Percentiles rank a stretch among this genome's conserved stretches.
Conservation (phyloP, 202 grass and related monocot species). For the Cymbopogon flexuosus region DNA sequence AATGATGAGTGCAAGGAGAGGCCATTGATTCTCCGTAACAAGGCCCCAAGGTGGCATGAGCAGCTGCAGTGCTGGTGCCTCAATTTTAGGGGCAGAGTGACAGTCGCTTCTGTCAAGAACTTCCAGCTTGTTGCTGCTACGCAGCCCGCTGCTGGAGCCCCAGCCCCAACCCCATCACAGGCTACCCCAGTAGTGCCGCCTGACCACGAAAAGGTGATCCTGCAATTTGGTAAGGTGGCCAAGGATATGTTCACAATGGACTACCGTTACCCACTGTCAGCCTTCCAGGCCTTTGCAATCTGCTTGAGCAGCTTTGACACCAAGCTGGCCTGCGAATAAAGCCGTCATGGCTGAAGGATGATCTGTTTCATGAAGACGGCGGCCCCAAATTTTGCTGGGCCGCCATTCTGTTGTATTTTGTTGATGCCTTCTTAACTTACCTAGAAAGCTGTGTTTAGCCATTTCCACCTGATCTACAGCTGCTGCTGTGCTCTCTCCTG, state of each 20-base stretch:
- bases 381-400: slow-evolving; percentile 31
- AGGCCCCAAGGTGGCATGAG: slow-evolving; percentile 88
- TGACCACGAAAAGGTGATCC: slow-evolving; percentile 80
- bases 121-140: slow-evolving; percentile 73
- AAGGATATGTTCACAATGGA: slow-evolving; percentile 99
- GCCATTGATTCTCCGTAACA: slow-evolving; percentile 79
- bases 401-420: slow-evolving; percentile 37
- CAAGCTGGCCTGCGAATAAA: slow-evolving; percentile 96
- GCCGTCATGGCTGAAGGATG: background rate
- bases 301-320: slow-evolving; percentile 97
- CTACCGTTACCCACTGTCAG: slow-evolving; percentile 79
- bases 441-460: slow-evolving; percentile 36
- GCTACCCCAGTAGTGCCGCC: slow-evolving; percentile 39
- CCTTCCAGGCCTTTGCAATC: slow-evolving; percentile 92
- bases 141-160: slow-evolving; percentile 35
- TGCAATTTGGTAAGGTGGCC: slow-evolving; percentile 87
- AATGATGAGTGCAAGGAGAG: slow-evolving; percentile 45
- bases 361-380: slow-evolving; percentile 12
- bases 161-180: slow-evolving; percentile 12
- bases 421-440: slow-evolving; percentile 42
- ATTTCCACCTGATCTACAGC: slow-evolving; percentile 33
- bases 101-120: slow-evolving; percentile 87
- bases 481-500: slow-evolving; percentile 24
- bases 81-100: slow-evolving; percentile 87
- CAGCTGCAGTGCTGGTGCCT: slow-evolving; percentile 98